Evolutionary conservation across 108 stramenopile species (phyloP).

Genomic region (Heterococcus sp.): DNA sequence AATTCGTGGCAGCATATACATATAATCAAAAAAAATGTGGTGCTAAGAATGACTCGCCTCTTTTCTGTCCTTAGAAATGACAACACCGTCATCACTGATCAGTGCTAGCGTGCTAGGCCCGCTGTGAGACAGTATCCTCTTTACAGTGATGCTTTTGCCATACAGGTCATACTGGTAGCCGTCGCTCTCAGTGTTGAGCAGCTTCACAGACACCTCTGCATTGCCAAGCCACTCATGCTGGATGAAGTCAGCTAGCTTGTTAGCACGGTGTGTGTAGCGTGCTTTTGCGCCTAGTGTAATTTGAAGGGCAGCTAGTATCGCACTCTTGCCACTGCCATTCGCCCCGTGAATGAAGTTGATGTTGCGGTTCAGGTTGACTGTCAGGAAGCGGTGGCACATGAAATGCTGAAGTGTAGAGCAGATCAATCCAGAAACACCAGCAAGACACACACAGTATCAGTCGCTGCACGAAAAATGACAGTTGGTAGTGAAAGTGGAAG

Average conservation of each 20-base stretch:
- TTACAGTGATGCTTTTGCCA: constrained; percentile 81
- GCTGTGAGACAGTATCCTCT: constrained; percentile 67
- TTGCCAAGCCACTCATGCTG: constrained; percentile 70
- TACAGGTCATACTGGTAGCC: constrained; percentile 77
- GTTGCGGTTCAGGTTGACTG: constrained; percentile 55
- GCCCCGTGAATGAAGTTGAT: constrained; percentile 92
- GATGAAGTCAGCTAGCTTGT: constrained; percentile 77
- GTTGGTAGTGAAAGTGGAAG: too few relatives aligned
- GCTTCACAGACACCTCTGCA: constrained; percentile 77
- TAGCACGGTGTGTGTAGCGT: constrained; percentile 73
- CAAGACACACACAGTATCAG: too few relatives aligned
- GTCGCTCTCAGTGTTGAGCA: constrained; percentile 79
- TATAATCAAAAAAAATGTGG: too few relatives aligned
- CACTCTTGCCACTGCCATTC: constrained; percentile 85
- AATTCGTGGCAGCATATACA: too few relatives aligned
- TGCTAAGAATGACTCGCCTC: too few relatives aligned
- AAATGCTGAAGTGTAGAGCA: too few relatives aligned
- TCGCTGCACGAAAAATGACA: too few relatives aligned
- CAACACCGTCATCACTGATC: constrained; percentile 53
- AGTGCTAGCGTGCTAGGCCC: constrained; percentile 75
- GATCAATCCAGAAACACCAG: too few relatives aligned
- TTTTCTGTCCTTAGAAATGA: constrained; percentile 54
- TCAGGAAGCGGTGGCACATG: constrained; percentile 78
- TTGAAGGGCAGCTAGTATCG: constrained; percentile 90
- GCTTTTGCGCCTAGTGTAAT: constrained; percentile 91